Base-by-base conservation (phyloP, 768 basidiomycete species). In the Auriscalpium vulgare region DNA sequence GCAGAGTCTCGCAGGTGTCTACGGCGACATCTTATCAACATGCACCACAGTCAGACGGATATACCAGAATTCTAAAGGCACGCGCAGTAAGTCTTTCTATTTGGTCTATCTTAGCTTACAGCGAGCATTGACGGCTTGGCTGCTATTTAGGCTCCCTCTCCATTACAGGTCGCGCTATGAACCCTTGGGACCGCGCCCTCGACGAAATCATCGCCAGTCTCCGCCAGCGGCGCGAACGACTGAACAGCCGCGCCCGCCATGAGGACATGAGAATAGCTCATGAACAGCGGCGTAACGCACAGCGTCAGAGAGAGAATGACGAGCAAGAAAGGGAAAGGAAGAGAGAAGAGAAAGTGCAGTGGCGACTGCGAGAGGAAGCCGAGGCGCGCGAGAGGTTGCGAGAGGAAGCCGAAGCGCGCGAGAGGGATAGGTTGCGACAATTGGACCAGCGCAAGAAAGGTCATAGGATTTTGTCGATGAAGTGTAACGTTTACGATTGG, bases 101-200 rank as follows among this genome's bases (percentile, higher is more conserved):
- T 19, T 47, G 10, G 16, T 34, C n/a, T n/a, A n/a, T n/a, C n/a
- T n/a, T n/a, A n/a, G n/a, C 21, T 37, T 38, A 55, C 10, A 5
- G 19, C 29, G 4, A 34, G 29, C 34, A 8, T 10, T 23, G 34
- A 16, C 45, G 23, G 19, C 29, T 38, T 8, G 21, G 7, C 21
- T 49, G 47, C 54, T n/a, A n/a, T n/a, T n/a, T 43, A 38, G 40
- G 29, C 9, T 8, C 6, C n/a, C 37, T 5, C 35, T 29, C 23
- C 5, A 29, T 55, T 14, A 11, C 16, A 13, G 10, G 48, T 11
- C 38, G 34, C 11, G 47, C 37, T 34, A 11, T 55, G 6, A 55
- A 55, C 19, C 54, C 54, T 34, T 55, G 54, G 54, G 48, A 55
- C 47, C 47, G 50, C 23, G 36, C 47, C 2, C 43, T 55, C 14